phyloP scores from a whole-genome alignment of 1,284 basidiomycete species.

The Apiotrichum veenhuisii region DNA sequence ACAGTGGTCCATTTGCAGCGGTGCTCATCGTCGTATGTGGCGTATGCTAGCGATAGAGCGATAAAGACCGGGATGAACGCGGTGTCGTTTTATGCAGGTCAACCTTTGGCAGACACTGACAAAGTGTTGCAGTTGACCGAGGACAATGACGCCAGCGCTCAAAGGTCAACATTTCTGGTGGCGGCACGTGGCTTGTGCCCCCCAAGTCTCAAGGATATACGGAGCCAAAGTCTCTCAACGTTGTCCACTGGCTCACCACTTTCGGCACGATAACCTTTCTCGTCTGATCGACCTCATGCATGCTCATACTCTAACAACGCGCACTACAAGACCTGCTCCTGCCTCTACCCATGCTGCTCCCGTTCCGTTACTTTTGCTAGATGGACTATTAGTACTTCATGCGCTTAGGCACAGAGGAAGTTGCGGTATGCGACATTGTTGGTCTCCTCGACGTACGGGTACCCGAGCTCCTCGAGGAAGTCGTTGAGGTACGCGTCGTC shows the following conservation, averaged over 20 bases:
- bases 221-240: too few species aligned
- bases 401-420: conserved; percentile 55
- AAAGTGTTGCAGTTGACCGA: too few species aligned
- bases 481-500: conserved; percentile 60
- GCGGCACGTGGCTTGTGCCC: neutral
- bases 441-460: conserved; percentile 90
- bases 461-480: conserved; percentile 75
- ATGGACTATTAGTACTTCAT: neutral
- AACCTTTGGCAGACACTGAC: too few species aligned
- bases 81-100: too few species aligned
- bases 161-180: neutral
- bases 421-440: conserved; percentile 78
- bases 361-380: neutral
- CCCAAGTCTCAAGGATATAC: neutral
- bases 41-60: neutral
- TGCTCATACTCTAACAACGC: neutral
- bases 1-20: conserved; percentile 4
- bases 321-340: neutral
- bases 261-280: too few species aligned
- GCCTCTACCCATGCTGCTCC: neutral
- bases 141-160: conserved; percentile 3
- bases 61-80: neutral
- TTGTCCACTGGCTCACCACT: too few species aligned
- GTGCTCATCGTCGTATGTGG: neutral
- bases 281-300: neutral